Percentiles rank a stretch among this genome's conserved stretches.
These are phyloP conservation scores for Xerocomellus amylosporus DNA, from an alignment of 768 basidiomycete genomes.

Conservation along the genomic window DNA sequence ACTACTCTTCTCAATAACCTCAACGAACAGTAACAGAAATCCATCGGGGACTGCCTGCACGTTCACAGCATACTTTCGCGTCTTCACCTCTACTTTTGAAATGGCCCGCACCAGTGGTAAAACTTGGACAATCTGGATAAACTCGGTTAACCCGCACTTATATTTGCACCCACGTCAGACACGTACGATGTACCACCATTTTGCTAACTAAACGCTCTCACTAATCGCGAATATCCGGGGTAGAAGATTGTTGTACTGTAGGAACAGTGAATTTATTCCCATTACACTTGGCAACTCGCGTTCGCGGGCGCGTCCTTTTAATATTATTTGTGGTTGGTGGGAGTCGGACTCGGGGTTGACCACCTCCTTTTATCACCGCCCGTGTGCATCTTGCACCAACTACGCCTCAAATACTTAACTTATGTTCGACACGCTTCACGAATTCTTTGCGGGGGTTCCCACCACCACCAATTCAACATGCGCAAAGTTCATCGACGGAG, in stretches of 20 bases:
- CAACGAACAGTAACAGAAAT: constrained; percentile 52
- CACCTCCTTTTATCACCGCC: neutral
- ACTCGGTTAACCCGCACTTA: constrained; percentile 25
- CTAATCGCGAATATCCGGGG: constrained; percentile 32
- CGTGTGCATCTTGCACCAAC: neutral
- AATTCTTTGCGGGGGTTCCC: constrained; percentile 1
- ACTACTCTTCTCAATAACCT: constrained; percentile 88
- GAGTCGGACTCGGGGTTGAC: neutral
- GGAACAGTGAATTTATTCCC: constrained; percentile 22
- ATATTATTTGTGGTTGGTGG: neutral
- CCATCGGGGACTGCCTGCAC: neutral
- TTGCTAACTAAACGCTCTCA: constrained; percentile 28
- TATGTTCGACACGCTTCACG: constrained; percentile 17
- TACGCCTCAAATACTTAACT: neutral
- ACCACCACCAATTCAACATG: constrained; percentile 39
- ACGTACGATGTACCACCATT: constrained; percentile 31
- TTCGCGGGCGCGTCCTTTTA: no score
- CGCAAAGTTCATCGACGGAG: constrained; percentile 30
- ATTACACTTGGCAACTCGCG: neutral
- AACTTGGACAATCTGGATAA: constrained; percentile 33
- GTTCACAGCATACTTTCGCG: constrained; percentile 6
- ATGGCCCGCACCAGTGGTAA: constrained; percentile 18
- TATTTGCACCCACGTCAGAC: constrained; percentile 28
- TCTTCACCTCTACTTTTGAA: constrained; percentile 16
- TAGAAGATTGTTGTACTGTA: constrained; percentile 37